Evolutionary conservation across 192 early-diverging fungal genomes (phyloP).

Genomic region (Chytriomyces confervae): DNA sequence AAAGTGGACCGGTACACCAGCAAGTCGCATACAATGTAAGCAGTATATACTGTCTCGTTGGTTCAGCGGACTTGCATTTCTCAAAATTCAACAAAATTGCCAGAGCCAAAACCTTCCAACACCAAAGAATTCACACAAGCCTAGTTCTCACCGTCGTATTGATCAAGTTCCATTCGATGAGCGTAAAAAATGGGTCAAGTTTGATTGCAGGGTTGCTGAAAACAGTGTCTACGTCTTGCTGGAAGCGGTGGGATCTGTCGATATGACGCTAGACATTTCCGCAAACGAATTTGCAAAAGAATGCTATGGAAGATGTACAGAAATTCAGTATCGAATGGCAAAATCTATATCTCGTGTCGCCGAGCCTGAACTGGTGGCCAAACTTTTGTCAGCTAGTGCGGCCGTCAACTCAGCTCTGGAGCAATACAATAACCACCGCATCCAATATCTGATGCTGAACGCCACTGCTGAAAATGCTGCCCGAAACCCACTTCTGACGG

Average conservation of each 20-base stretch:
- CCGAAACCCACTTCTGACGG: background rate
- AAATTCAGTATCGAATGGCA: slow-evolving; percentile 8
- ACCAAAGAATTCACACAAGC: background rate
- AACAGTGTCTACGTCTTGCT: slow-evolving; percentile 26
- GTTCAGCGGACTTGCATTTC: no score
- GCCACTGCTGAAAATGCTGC: background rate
- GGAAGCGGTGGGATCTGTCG: slow-evolving; percentile 19
- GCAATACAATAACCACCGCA: slow-evolving; percentile 21
- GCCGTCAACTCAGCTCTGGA: slow-evolving; percentile 22
- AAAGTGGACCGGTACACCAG: no score
- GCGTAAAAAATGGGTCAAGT: slow-evolving; percentile 29
- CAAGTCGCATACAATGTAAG: no score
- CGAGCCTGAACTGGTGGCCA: slow-evolving; percentile 27
- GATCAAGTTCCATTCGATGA: slow-evolving; percentile 21
- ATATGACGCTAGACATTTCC: slow-evolving; percentile 1
- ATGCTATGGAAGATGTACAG: slow-evolving; percentile 9
- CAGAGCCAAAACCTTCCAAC: no score
- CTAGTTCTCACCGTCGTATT: slow-evolving; percentile 6
- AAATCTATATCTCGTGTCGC: slow-evolving; percentile 8
- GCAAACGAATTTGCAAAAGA: slow-evolving; percentile 25
- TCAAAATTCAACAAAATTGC: no score
- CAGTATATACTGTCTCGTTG: no score
- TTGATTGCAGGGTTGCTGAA: slow-evolving; percentile 26
- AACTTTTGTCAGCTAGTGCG: slow-evolving; percentile 16
- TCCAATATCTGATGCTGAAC: background rate